These are phyloP conservation scores for Aspergillus fischeri DNA, from an alignment of 2,329 filamentous ascomycete genomes.

Conservation along the genomic window DNA sequence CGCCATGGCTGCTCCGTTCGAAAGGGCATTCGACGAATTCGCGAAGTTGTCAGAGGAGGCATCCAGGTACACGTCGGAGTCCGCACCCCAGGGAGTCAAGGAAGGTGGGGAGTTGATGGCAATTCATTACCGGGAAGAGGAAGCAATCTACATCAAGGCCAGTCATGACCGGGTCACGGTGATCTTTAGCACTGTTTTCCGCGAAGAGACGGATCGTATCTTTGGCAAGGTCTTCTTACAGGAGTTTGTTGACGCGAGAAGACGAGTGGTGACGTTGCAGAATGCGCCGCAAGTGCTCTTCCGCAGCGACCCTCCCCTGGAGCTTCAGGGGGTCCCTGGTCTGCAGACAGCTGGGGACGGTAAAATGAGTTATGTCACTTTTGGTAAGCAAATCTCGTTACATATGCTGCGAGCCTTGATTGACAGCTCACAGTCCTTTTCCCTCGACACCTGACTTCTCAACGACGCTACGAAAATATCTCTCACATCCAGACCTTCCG, in stretches of 20 bases:
- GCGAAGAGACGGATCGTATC: conserved; percentile 94
- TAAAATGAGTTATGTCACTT: conserved; percentile 96
- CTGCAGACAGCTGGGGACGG: conserved; percentile 70
- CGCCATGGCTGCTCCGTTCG: conserved; percentile 97
- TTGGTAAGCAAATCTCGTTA: conserved; percentile 58
- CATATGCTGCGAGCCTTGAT: background rate
- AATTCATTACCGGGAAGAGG: conserved; percentile 97
- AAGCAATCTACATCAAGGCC: conserved; percentile 98
- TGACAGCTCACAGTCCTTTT: conserved; percentile 67
- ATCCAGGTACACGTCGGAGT: conserved; percentile 87
- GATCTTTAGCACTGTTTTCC: conserved; percentile 97
- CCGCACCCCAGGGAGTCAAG: conserved; percentile 81
- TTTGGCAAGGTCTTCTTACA: conserved; percentile 98
- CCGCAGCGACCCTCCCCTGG: conserved; percentile 87
- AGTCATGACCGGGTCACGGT: conserved; percentile 96
- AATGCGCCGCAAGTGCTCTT: conserved; percentile 98
- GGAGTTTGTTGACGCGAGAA: conserved; percentile 94
- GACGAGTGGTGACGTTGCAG: conserved; percentile 76
- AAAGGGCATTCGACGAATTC: conserved; percentile 93
- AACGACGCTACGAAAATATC: conserved; percentile 90
- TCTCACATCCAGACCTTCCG: conserved; percentile 99
- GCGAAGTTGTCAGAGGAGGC: conserved; percentile 81
- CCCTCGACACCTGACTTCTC: conserved; percentile 84
- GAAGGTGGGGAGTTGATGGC: conserved; percentile 93
- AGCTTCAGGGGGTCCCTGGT: conserved; percentile 83